Conservation (phyloP, 148 eudicot species). For the Fagopyrum esculentum region DNA sequence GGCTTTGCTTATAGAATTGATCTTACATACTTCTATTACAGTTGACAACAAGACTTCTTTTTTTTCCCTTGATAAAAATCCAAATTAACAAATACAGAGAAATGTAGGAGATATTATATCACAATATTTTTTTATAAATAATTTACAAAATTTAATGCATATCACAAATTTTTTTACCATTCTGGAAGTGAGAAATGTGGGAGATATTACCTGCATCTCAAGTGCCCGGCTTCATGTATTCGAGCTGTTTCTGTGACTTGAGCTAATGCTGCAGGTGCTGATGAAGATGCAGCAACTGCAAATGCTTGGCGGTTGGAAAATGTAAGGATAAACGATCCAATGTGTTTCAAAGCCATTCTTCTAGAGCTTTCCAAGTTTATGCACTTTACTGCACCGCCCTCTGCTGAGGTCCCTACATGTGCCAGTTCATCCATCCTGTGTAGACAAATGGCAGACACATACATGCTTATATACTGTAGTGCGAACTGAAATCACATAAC, state of each 20-base stretch:
- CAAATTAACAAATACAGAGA: not conserved
- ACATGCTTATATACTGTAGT: not conserved
- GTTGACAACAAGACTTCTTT: not conserved
- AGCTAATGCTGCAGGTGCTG: constrained; percentile 62
- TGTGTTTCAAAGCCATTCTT: constrained; percentile 75
- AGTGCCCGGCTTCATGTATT: constrained; percentile 90
- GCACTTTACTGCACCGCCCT: constrained; percentile 57
- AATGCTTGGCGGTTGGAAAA: constrained; percentile 69
- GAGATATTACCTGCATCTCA: constrained; percentile 80
- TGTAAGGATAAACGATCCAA: constrained; percentile 64
- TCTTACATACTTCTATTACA: too few species aligned
- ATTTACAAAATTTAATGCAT: not conserved
- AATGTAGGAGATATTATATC: not conserved
- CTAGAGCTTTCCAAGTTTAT: constrained; percentile 65
- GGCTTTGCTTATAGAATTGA: not conserved
- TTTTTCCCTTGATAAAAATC: not conserved
- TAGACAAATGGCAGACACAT: not conserved
- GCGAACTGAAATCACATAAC: not conserved
- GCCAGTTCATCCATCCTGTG: constrained; percentile 90
- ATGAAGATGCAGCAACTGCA: constrained; percentile 67
- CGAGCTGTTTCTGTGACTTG: constrained; percentile 80
- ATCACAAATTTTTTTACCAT: not conserved
- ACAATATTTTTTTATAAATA: not conserved
- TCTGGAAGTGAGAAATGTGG: not conserved
- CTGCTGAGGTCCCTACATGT: constrained; percentile 53